phyloP scores from a whole-genome alignment of 768 basidiomycete species.

The Coprinellus micaceus region DNA sequence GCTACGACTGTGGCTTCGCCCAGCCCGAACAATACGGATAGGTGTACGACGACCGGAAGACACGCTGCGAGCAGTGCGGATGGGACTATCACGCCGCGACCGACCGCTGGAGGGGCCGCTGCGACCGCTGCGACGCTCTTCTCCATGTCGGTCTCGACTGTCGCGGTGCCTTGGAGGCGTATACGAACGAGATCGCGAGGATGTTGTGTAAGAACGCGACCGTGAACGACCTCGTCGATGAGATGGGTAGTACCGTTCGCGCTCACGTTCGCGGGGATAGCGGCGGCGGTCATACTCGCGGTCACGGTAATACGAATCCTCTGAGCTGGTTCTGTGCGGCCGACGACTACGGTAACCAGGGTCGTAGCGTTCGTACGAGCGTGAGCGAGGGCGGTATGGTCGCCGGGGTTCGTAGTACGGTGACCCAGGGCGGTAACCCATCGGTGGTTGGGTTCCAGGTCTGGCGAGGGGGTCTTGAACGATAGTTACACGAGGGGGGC shows the following conservation, averaged over 20 bases:
- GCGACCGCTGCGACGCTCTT: no score
- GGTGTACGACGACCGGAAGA: background rate
- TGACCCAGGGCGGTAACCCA: background rate
- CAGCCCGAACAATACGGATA: background rate
- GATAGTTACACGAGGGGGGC: background rate
- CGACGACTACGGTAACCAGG: background rate
- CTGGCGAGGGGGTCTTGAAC: background rate
- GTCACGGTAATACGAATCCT: background rate
- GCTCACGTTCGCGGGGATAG: no score
- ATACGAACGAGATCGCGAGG: constrained; percentile 14
- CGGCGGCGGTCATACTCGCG: no score
- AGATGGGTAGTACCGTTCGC: background rate
- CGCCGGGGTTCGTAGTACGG: background rate
- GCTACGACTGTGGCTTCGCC: background rate
- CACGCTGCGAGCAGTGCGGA: background rate
- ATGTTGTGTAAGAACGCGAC: background rate
- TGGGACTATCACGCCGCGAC: background rate
- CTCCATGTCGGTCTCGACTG: no score
- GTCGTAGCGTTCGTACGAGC: background rate
- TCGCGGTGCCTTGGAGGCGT: no score
- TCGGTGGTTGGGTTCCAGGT: background rate
- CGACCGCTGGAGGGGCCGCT: no score
- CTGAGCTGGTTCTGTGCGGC: background rate
- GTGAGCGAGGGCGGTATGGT: background rate
- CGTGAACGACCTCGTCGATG: background rate